Evolutionary conservation across 2,329 filamentous ascomycete species (phyloP), one percentile per base, ranked within the genome.

Genomic region (Fusarium falciforme): DNA sequence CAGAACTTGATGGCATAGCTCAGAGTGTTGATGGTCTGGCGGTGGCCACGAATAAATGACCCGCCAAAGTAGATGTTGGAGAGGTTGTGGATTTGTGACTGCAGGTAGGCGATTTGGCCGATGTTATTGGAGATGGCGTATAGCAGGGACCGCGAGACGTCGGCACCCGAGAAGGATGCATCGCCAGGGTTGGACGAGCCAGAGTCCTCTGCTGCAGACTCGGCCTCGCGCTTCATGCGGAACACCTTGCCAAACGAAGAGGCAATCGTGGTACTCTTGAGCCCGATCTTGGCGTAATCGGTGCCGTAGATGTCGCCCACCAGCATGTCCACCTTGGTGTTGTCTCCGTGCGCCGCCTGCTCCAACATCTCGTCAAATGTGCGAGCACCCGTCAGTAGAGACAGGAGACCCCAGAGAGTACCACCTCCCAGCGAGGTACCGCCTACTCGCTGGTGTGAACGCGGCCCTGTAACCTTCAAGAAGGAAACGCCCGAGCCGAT

Each of bases 71-170:
- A 99, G 70, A 99, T 98, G 79, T 96, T 92, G 72, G 94, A 93
- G 29, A 98, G 87, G 54, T 93, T 90, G 84, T 99, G 96, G 80
- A 98, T 96, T 82, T 98, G 95, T 7, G 94, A 96, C 81, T 98
- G 96, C n/a, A 99, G 87, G 82, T 96, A 98, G 49, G 96, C 95
- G 77, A 99, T 97, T 85, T 99, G 96, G 17, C 96, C 96, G 73
- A 98, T 98, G 84, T 98, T 98, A 86, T 98, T 98, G 82, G 93
- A 96, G 76, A 98, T 94, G 27, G 96, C 96, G 83, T 98, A 99
- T 0, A 99, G 89, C 20, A 99, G 88, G 55, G 94, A 98, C 35
- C 96, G 89, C 27, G 94, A 96, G 73, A 99, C 94, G 82, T 99
- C 96, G 80, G 95, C 91, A 38, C 91, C 88, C 20, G 90, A 91